These are phyloP conservation scores for Hirsutella thompsonii DNA, from an alignment of 2,329 filamentous ascomycete species.

Conservation along the genomic window DNA sequence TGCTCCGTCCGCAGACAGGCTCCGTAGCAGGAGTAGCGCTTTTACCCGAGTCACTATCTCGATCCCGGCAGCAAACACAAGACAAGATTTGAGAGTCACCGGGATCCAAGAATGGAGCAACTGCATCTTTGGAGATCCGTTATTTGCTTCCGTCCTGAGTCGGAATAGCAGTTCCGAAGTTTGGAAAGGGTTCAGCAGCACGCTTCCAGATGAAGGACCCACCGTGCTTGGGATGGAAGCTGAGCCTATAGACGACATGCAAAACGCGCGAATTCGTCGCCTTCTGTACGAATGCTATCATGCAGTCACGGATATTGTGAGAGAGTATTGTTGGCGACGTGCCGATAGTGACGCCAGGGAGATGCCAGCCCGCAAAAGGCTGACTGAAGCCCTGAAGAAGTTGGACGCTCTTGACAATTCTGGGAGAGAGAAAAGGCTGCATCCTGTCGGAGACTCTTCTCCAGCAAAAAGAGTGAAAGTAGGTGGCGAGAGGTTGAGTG, in stretches of 20 bases:
- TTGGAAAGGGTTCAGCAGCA: conserved; percentile 30
- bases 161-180: conserved; percentile 30
- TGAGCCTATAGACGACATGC: conserved; percentile 26
- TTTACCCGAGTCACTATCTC: conserved; percentile 1
- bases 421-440: conserved; percentile 14
- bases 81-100: conserved; percentile 1
- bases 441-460: conserved; percentile 26
- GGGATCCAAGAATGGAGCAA: conserved; percentile 43
- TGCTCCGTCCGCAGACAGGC: not conserved
- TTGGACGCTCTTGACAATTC: conserved; percentile 28
- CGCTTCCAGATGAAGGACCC: conserved; percentile 4
- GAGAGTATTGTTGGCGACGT: conserved; percentile 40
- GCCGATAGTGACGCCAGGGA: conserved; percentile 35
- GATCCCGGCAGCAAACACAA: not conserved
- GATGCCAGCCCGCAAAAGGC: conserved; percentile 36
- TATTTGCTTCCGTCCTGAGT: conserved; percentile 37
- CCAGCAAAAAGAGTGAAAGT: conserved; percentile 30
- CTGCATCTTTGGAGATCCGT: conserved; percentile 45
- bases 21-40: not conserved
- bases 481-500: conserved; percentile 4
- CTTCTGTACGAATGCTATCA: conserved; percentile 48
- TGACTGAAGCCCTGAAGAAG: conserved; percentile 32
- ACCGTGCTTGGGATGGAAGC: not conserved
- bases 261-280: conserved; percentile 30
- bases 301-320: conserved; percentile 36